Base-by-base conservation (phyloP, 331 rosid species). In the Cydonia oblonga region DNA sequence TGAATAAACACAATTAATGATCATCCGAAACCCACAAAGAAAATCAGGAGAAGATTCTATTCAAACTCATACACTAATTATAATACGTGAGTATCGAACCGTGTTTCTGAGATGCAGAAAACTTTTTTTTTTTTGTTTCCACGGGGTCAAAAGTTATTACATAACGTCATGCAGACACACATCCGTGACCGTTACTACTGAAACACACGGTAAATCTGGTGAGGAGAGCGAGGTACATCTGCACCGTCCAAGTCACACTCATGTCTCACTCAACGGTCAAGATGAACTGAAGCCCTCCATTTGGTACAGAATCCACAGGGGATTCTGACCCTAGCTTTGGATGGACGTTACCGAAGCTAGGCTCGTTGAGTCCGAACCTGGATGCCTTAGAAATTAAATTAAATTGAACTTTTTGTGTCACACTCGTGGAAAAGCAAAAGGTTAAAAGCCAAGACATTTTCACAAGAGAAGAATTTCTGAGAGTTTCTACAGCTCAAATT, bases 341-440 rank as follows among this genome's bases (percentile, higher is more conserved):
- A 32, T 16, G 62, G 69, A 12, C 74, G 56, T 72, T 52, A 66
- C 84, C 77, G 60, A 18, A 1, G 1, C 20, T 2, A 51, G 30
- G 73, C 80, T 66, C 52, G 20, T 58, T 6, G 19, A 3, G 22
- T 8, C 79, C 83, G 76, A 23, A 53, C 63, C 79, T 42, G 75
- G 46, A 29, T 20, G 18, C 20, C 60, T 40, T 20, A 2, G 30
- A 67, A 73, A 60, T 51, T 61, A 30, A 51, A 42, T 4, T 44
- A 25, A 59, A 32, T 25, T 33, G 6, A 6, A 49, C 8, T 18
- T 6, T 16, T 6, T 49, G 19, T 49, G 18, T 49, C 22, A 16
- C 22, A 1, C 0, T 18, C 22, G 22, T 49, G 22, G 22, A 49
- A 49, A 18, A 6, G 56, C 9, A 49, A 18, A 49, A 49, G 56